These are phyloP conservation scores for Solanum piurae DNA, from an alignment of 257 asterid species.

Conservation along the genomic window DNA sequence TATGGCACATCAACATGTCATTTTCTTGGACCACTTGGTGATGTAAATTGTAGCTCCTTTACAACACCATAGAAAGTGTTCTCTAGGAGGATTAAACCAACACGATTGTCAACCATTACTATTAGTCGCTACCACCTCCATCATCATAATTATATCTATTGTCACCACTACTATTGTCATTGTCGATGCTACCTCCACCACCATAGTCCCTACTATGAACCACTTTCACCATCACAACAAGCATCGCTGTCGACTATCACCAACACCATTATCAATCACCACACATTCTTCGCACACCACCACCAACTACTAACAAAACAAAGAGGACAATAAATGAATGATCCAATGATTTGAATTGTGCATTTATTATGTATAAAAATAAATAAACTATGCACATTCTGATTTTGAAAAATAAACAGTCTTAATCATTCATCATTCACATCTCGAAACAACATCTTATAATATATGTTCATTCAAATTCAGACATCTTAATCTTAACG, in stretches of 20 bases:
- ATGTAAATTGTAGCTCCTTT: neutral
- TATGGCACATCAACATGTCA: neutral
- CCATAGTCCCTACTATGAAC: neutral
- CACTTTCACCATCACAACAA: neutral
- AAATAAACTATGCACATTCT: neutral
- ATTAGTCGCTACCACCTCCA: neutral
- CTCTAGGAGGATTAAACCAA: too few species aligned
- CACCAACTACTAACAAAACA: neutral
- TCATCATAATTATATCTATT: neutral
- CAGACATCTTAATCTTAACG: neutral
- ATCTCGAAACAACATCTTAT: neutral
- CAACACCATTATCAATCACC: neutral
- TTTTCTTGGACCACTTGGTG: neutral
- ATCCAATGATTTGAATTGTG: neutral
- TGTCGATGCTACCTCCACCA: neutral
- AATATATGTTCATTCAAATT: neutral
- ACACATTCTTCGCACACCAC: neutral
- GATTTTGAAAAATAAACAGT: neutral
- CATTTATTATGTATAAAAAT: neutral
- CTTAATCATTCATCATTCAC: neutral
- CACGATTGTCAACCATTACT: too few species aligned
- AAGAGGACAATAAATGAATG: neutral
- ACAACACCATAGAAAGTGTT: neutral
- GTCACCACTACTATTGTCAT: neutral
- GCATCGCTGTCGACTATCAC: neutral